These are phyloP conservation scores for Xylaria palmicola DNA, from an alignment of 495 filamentous ascomycete species.

Conservation along the genomic window DNA sequence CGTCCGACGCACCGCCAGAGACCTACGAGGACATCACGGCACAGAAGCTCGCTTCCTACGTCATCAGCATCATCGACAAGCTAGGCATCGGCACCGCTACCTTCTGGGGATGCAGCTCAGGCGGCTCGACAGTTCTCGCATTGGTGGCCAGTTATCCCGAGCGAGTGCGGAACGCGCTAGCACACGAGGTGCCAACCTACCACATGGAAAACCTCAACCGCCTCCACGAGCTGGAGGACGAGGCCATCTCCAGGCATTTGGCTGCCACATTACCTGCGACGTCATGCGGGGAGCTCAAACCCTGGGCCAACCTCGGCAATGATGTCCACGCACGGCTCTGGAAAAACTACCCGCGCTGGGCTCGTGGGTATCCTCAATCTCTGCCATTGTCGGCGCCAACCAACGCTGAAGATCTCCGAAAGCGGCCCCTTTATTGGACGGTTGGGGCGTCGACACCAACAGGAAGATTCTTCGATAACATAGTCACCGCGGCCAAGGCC, in stretches of 20 bases:
- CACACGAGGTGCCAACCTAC: constrained; percentile 26
- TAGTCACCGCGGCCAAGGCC: constrained; percentile 16
- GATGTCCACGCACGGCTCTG: constrained; percentile 24
- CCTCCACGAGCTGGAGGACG: constrained; percentile 15
- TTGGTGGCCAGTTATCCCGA: constrained; percentile 17
- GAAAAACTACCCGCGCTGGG: constrained; percentile 27
- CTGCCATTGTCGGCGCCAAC: constrained; percentile 5
- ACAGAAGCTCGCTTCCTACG: constrained; percentile 21
- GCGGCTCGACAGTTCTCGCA: constrained; percentile 21
- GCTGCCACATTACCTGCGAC: neutral
- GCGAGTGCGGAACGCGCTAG: constrained; percentile 19
- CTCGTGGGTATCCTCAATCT: constrained; percentile 16
- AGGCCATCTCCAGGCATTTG: constrained; percentile 7
- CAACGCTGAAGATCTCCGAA: constrained; percentile 6
- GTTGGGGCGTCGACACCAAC: constrained; percentile 22
- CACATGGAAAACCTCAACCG: neutral
- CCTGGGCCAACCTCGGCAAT: constrained; percentile 21
- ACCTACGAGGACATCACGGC: constrained; percentile 19
- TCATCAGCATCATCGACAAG: constrained; percentile 27
- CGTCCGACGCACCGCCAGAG: constrained; percentile 12
- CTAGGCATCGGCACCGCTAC: constrained; percentile 20
- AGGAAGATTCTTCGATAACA: constrained; percentile 21
- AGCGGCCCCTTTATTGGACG: constrained; percentile 25
- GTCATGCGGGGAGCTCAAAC: constrained; percentile 19
- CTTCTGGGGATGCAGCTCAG: constrained; percentile 27